Conservation (phyloP, 2,329 filamentous ascomycete genomes). For the Ophiostoma piceae region DNA sequence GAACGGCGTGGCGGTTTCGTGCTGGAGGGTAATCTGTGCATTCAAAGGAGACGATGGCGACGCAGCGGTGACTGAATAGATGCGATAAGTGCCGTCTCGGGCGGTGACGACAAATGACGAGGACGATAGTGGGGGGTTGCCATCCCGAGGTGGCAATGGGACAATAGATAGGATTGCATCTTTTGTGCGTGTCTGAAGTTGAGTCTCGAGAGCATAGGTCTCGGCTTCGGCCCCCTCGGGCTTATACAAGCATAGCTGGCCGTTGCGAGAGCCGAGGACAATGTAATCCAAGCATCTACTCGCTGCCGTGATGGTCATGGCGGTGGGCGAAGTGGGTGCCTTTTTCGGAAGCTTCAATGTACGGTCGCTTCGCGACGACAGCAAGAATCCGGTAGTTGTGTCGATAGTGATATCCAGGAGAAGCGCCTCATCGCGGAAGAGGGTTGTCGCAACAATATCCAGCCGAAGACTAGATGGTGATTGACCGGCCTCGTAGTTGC, state of each 20-base stretch:
- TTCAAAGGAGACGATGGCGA: background rate
- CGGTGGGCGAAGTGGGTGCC: conserved; percentile 11
- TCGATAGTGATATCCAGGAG: conserved; percentile 20
- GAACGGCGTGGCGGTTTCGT: conserved; percentile 64
- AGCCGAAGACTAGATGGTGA: background rate
- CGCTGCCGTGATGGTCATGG: conserved; percentile 23
- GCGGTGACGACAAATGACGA: conserved; percentile 64
- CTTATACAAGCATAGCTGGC: conserved; percentile 41
- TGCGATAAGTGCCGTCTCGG: conserved; percentile 69
- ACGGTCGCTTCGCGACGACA: background rate
- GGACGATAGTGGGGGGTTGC: conserved; percentile 35
- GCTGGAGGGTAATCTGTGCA: conserved; percentile 46
- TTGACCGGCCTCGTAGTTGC: conserved; percentile 10
- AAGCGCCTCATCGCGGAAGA: conserved; percentile 41
- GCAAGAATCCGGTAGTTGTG: background rate
- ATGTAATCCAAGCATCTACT: conserved; percentile 34
- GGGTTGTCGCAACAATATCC: conserved; percentile 42
- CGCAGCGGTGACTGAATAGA: conserved; percentile 43
- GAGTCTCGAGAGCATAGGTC: conserved; percentile 29
- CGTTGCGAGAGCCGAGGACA: conserved; percentile 51
- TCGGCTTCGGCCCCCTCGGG: background rate
- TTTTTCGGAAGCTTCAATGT: conserved; percentile 16
- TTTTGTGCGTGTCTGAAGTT: conserved; percentile 23
- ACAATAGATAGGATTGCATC: conserved; percentile 63
- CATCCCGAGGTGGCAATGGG: conserved; percentile 37